Evolutionary conservation across 2,329 filamentous ascomycete species (phyloP), one percentile per base, ranked within the genome.

Genomic region (Raffaelea albimanens): DNA sequence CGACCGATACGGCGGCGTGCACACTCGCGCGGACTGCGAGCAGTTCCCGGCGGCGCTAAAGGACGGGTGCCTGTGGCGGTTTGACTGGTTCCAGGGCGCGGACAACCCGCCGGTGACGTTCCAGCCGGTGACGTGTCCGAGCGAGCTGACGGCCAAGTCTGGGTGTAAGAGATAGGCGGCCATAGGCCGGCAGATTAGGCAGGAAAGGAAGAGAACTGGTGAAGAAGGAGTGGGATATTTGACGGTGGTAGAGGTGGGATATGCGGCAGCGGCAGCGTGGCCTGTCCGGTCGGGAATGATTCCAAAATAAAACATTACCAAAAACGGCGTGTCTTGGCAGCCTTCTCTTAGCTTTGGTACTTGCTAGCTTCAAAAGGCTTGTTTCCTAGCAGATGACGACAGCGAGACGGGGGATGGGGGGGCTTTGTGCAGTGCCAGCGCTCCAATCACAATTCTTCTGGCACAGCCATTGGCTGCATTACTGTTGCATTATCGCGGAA

Each of bases 41-140:
- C 57, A 60, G 45, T 75, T 79, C 63, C 78, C 78, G 0, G 63
- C 58, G 34, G 63, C 67, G 34, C 67, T 82, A 45, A 72, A 77
- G 65, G 65, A 63, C 10, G 78, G 78, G 9, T 82, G 78, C 63
- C 66, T 72, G 59, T 83, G 78, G 75, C 75, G 78, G 51, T 83
- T 81, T 57, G 75, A 81, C 65, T 82, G 77, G 77, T 80, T 82
- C 63, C 57, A 67, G 53, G 71, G 72, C 52, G 70, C 76, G 43
- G 73, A 80, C 58, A 81, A 80, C 63, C 76, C 77, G 7, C 57
- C 56, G 23, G 71, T 82, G 46, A 66, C 62, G 46, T 82, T 76
- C 62, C 63, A 68, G 61, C 68, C 75, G 61, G 76, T 82, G 13
- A 65, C 70, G 38, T 80, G 76, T 60, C 76, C 75, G 14, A 61